Conservation (phyloP, 164 flowering plant genomes). For the Umbellularia californica region DNA sequence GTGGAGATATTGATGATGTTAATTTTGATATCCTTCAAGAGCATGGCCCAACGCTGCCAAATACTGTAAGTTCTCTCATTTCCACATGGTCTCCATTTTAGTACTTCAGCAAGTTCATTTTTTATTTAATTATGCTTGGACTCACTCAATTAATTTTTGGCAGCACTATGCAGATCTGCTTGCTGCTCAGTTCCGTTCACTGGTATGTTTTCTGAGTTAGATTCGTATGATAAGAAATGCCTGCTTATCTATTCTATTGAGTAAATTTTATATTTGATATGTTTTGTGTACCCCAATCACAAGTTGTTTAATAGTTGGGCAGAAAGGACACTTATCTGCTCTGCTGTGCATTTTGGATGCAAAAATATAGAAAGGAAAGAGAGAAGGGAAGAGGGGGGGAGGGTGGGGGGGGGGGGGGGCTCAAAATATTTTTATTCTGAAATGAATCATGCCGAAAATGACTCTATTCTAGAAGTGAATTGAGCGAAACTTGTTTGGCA, state of each 20-base stretch:
- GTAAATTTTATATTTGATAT: neutral
- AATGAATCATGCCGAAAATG: too few species aligned
- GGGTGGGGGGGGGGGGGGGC: too few species aligned
- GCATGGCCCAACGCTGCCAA: slow-evolving; percentile 68
- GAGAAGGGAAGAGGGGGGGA: too few species aligned
- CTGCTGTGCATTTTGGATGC: too few species aligned
- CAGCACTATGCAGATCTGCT: slow-evolving; percentile 87
- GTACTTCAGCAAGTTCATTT: neutral
- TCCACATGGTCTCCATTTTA: slow-evolving; percentile 3
- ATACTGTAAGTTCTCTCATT: slow-evolving; percentile 51
- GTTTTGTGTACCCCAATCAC: neutral
- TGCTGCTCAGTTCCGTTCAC: slow-evolving; percentile 54
- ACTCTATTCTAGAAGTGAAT: too few species aligned
- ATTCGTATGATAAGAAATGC: neutral
- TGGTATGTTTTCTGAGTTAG: slow-evolving; percentile 46
- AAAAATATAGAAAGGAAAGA: too few species aligned
- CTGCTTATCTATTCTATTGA: neutral
- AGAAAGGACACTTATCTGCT: neutral
- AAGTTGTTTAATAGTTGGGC: neutral
- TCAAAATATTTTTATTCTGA: too few species aligned
- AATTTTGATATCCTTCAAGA: slow-evolving; percentile 57
- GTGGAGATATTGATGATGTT: slow-evolving; percentile 66
- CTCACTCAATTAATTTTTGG: slow-evolving; percentile 15
- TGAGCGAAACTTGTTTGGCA: too few species aligned
- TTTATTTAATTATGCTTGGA: slow-evolving; percentile 6